Evolutionary conservation across 805 yeast species (phyloP).

Genomic region (Zygoascus tannicola): DNA sequence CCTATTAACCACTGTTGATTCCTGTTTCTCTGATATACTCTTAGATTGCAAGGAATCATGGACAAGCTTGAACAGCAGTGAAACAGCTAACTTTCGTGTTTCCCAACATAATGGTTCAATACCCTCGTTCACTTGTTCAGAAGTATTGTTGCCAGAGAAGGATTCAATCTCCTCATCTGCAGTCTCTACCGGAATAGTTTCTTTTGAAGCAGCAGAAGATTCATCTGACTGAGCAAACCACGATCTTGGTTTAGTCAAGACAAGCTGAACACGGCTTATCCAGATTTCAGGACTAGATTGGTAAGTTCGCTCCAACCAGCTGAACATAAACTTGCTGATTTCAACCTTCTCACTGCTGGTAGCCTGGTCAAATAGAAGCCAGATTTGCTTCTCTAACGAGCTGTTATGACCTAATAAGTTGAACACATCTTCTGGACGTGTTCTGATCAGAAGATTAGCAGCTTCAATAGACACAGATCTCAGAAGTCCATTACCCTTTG

Average conservation of each 20-base stretch:
- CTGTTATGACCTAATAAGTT: conserved; percentile 24
- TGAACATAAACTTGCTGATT: conserved; percentile 38
- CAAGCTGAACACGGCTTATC: conserved; percentile 45
- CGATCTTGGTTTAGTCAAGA: conserved; percentile 36
- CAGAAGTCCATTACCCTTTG: conserved; percentile 13
- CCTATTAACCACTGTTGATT: conserved; percentile 19
- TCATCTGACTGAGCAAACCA: conserved; percentile 26
- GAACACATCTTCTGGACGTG: conserved; percentile 41
- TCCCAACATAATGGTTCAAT: conserved; percentile 35
- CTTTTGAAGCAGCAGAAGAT: conserved; percentile 31
- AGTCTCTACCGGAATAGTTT: conserved; percentile 27
- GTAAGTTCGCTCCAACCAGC: conserved; percentile 52
- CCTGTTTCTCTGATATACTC: neutral
- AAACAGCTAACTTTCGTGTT: conserved; percentile 31
- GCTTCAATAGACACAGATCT: conserved; percentile 42
- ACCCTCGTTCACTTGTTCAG: conserved; percentile 10
- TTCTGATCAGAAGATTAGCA: conserved; percentile 49
- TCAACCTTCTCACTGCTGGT: conserved; percentile 34
- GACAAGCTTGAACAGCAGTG: conserved; percentile 26
- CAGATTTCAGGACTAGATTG: conserved; percentile 38
- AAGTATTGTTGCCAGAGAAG: conserved; percentile 9
- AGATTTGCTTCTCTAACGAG: conserved; percentile 44
- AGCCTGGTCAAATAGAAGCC: conserved; percentile 46
- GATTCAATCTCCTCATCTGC: conserved; percentile 12
- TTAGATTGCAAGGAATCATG: conserved; percentile 15